Percentiles rank a stretch among this genome's conserved stretches.
These are phyloP conservation scores for Hypoxylon sp. DNA, from an alignment of 2,329 filamentous ascomycete genomes.

Conservation along the genomic window DNA sequence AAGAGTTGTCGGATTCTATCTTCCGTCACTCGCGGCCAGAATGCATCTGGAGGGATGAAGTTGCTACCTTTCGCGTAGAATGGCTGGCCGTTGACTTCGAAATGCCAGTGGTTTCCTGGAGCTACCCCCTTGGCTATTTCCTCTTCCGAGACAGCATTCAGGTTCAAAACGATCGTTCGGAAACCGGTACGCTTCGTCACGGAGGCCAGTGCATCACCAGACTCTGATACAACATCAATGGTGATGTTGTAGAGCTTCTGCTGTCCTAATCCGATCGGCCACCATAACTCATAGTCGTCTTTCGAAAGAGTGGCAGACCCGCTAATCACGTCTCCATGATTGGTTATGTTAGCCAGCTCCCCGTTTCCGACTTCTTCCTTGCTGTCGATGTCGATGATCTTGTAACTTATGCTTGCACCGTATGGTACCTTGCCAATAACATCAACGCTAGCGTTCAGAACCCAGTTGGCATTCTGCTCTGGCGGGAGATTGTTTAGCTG, in stretches of 20 bases:
- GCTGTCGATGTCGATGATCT: conserved; percentile 52
- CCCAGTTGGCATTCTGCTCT: conserved; percentile 64
- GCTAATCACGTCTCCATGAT: conserved; percentile 54
- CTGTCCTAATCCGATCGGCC: conserved; percentile 64
- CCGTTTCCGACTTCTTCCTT: conserved; percentile 49
- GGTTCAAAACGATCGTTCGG: conserved; percentile 68
- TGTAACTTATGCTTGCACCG: conserved; percentile 55
- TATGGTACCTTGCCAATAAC: conserved; percentile 57
- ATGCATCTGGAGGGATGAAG: conserved; percentile 68
- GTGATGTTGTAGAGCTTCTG: conserved; percentile 67
- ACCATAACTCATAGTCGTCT: conserved; percentile 64
- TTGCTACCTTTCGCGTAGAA: conserved; percentile 73
- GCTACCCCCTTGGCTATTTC: conserved; percentile 63
- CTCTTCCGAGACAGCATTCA: conserved; percentile 60
- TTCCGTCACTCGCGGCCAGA: conserved; percentile 67
- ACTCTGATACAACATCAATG: conserved; percentile 50
- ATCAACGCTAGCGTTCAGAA: conserved; percentile 69
- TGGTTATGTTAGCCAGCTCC: conserved; percentile 21
- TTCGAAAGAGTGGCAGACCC: conserved; percentile 56
- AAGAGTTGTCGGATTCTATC: conserved; percentile 61
- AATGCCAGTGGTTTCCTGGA: conserved; percentile 61
- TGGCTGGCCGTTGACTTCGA: conserved; percentile 70
- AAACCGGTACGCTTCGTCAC: conserved; percentile 66
- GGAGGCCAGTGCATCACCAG: conserved; percentile 50
- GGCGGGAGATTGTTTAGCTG: conserved; percentile 67